phyloP scores from a whole-genome alignment of 345 rosid genomes.

The Corymbia maculata region DNA sequence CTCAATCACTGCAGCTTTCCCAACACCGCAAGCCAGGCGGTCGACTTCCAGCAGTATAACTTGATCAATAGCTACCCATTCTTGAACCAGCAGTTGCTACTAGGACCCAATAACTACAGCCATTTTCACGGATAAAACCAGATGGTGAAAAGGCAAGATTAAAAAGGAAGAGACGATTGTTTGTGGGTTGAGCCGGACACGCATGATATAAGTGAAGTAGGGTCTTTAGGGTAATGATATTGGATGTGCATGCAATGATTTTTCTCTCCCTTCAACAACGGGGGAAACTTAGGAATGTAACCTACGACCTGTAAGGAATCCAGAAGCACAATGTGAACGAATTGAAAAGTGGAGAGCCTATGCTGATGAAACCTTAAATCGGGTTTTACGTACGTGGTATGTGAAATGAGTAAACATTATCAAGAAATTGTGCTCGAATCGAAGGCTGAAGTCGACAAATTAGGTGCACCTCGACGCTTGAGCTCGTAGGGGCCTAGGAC shows the following conservation, averaged over 20 bases:
- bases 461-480: background rate
- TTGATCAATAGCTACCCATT: conserved; percentile 14
- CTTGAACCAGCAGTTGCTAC: conserved; percentile 2
- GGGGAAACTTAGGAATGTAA: background rate
- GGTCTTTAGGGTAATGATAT: background rate
- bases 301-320: background rate
- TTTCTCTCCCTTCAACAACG: background rate
- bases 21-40: conserved; percentile 5
- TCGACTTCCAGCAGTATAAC: conserved; percentile 23
- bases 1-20: background rate
- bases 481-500: background rate
- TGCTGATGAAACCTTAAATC: background rate
- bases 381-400: background rate
- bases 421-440: background rate
- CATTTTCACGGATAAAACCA: background rate
- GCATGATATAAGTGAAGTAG: background rate
- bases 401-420: background rate
- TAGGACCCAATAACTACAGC: background rate
- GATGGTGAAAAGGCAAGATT: background rate
- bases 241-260: background rate
- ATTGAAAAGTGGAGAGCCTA: background rate
- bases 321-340: background rate
- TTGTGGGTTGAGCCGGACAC: background rate
- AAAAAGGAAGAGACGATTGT: conserved; percentile 1
- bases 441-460: background rate